Evolutionary conservation across 2,329 filamentous ascomycete genomes (phyloP).

Genomic region (Thermoascus crustaceus): DNA sequence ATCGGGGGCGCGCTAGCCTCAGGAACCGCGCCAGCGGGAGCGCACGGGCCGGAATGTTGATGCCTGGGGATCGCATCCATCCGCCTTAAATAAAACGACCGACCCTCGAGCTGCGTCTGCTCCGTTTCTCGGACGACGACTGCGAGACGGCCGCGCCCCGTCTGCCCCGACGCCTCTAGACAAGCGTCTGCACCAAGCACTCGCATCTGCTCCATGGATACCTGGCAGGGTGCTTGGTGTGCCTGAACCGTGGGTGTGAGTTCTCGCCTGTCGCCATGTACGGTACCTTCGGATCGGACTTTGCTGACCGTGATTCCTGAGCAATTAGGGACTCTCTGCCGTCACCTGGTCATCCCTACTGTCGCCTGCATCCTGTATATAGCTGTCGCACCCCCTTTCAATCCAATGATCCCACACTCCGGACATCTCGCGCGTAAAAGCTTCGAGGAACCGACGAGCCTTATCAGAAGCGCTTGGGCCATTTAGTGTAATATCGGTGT

Average conservation of each 20-base stretch:
- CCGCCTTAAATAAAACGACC: not conserved
- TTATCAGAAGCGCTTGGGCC: too few species aligned
- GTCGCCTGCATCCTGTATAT: too few species aligned
- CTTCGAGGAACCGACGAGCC: too few species aligned
- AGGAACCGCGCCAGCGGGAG: conserved; percentile 13
- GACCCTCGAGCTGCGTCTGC: conserved; percentile 2
- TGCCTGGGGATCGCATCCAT: conserved; percentile 19
- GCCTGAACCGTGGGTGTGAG: not conserved
- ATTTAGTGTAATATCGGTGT: too few species aligned
- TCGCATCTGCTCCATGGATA: too few species aligned
- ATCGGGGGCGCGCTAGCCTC: conserved; percentile 18
- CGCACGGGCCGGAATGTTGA: conserved; percentile 5
- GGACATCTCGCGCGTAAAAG: too few species aligned
- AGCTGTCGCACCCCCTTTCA: too few species aligned
- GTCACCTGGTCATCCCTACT: too few species aligned
- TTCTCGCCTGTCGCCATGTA: not conserved
- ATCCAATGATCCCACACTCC: too few species aligned
- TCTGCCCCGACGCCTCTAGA: conserved; percentile 14
- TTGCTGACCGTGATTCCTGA: not conserved
- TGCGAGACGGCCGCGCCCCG: conserved; percentile 17
- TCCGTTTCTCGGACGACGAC: conserved; percentile 29
- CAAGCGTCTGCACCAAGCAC: not conserved
- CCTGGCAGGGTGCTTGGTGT: not conserved
- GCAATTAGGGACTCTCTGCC: not conserved
- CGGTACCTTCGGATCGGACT: not conserved